phyloP scores from a whole-genome alignment of 2,329 filamentous ascomycete species.

The Apiospora koreana region DNA sequence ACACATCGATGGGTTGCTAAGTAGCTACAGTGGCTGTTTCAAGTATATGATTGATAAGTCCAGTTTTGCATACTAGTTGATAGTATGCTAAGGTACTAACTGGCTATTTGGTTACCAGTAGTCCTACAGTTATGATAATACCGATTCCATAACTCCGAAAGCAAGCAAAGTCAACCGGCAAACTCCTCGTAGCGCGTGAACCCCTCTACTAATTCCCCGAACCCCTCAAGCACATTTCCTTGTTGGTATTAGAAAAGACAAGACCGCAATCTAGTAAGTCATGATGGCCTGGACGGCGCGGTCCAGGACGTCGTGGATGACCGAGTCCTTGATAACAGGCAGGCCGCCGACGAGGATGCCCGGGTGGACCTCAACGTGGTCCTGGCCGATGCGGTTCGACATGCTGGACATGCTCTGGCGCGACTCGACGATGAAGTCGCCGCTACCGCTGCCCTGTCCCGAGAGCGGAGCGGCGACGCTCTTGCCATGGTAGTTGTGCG shows the following conservation, averaged over 20 bases:
- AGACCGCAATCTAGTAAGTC: neutral
- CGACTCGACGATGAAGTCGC: neutral
- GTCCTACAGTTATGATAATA: neutral
- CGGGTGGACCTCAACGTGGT: neutral
- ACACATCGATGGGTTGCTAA: neutral
- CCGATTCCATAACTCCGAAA: neutral
- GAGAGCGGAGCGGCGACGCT: neutral
- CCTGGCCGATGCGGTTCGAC: neutral
- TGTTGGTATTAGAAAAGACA: neutral
- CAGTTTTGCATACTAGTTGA: neutral
- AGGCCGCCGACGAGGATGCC: neutral
- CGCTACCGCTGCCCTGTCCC: neutral
- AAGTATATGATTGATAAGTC: neutral
- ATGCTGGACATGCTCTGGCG: slow-evolving; percentile 13
- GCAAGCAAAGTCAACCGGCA: neutral
- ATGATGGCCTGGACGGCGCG: neutral
- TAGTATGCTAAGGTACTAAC: neutral
- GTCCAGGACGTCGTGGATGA: neutral
- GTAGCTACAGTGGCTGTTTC: neutral
- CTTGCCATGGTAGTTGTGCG: neutral
- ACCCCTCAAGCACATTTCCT: neutral
- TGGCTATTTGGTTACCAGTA: neutral
- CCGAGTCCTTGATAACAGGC: neutral
- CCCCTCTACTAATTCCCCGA: neutral
- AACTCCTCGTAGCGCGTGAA: neutral